These are phyloP conservation scores for Apiospora malaysiana DNA, from an alignment of 2,329 filamentous ascomycete genomes.

Conservation along the genomic window DNA sequence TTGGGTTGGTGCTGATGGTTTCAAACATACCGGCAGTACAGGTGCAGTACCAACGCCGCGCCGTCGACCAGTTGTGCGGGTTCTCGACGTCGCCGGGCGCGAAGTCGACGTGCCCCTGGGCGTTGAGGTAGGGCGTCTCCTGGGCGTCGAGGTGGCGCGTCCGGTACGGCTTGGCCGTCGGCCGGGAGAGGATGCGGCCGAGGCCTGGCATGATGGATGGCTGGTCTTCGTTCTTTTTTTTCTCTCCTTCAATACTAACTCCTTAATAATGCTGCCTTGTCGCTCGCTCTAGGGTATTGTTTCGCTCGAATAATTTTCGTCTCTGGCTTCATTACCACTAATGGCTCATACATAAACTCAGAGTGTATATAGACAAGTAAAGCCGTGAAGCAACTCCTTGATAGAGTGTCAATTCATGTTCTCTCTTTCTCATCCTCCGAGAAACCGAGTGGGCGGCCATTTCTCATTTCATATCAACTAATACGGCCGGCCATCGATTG, in stretches of 20 bases:
- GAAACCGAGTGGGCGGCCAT: not conserved
- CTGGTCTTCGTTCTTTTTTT: not conserved
- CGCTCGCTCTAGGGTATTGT: not conserved
- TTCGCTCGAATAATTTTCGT: not conserved
- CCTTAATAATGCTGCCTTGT: not conserved
- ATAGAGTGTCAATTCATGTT: not conserved
- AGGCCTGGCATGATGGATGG: constrained; percentile 43
- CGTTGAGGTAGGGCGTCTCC: constrained; percentile 50
- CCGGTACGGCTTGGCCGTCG: constrained; percentile 59
- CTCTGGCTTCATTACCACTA: not conserved
- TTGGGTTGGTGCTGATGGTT: not conserved
- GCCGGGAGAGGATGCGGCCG: constrained; percentile 53
- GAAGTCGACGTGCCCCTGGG: constrained; percentile 58
- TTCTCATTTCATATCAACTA: not conserved
- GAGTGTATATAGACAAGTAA: not conserved
- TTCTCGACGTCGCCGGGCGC: constrained; percentile 56
- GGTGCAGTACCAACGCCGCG: constrained; percentile 49
- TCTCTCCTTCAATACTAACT: not conserved
- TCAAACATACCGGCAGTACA: constrained; percentile 36
- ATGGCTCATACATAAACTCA: not conserved
- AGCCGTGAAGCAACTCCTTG: not conserved
- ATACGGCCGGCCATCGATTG: not conserved
- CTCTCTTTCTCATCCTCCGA: not conserved
- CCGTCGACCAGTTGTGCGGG: constrained; percentile 53
- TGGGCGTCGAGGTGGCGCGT: constrained; percentile 41